Conservation (phyloP, 2,329 filamentous ascomycete species). For the Colletotrichum sp. region DNA sequence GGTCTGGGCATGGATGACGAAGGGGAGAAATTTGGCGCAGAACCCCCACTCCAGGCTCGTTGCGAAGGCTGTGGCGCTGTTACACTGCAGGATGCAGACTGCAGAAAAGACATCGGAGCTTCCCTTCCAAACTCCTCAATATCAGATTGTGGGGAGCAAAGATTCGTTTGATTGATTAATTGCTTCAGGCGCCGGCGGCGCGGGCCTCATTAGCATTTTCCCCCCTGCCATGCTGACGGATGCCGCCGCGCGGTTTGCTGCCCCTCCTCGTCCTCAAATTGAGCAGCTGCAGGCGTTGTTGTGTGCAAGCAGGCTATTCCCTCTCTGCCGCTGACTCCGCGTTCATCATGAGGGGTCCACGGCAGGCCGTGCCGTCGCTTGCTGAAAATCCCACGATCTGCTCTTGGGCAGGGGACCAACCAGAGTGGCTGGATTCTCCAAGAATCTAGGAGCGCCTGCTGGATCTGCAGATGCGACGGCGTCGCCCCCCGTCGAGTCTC, state of each 20-base stretch:
- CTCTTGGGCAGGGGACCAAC: neutral
- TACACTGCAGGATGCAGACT: conserved; percentile 12
- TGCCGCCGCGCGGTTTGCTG: neutral
- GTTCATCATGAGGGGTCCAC: neutral
- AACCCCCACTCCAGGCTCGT: neutral
- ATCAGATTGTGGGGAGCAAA: neutral
- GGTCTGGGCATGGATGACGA: conserved; percentile 7
- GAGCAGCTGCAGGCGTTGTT: neutral
- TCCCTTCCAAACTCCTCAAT: neutral
- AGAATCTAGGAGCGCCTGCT: neutral
- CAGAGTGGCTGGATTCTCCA: neutral
- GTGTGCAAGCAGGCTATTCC: neutral
- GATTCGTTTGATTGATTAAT: neutral
- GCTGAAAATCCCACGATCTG: neutral
- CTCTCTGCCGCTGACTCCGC: neutral
- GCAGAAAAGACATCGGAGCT: conserved; percentile 7
- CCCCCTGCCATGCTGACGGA: neutral
- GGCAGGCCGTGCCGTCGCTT: conserved; percentile 8
- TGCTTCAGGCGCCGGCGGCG: conserved; percentile 18
- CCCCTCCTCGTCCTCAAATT: neutral
- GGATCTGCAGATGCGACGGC: conserved; percentile 5
- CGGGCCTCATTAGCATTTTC: conserved; percentile 2
- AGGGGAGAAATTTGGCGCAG: neutral
- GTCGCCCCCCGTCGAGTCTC: neutral
- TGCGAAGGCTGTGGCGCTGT: neutral